Percentiles rank a stretch among this genome's conserved stretches.
Evolutionary conservation across 306 rosid species (phyloP).

Genomic region (Quercus engelmannii): DNA sequence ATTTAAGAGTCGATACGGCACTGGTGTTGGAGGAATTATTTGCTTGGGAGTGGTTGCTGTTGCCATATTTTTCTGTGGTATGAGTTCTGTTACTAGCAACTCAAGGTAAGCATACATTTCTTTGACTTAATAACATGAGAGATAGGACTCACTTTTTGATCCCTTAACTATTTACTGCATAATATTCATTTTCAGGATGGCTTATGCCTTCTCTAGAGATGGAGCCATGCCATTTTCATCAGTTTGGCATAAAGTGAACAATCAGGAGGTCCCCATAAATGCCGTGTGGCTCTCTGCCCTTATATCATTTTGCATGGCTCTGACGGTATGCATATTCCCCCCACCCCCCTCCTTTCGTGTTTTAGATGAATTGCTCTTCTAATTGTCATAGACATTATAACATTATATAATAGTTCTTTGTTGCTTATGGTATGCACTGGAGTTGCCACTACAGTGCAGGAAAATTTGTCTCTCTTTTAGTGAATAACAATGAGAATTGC

Average conservation of each 20-base stretch:
- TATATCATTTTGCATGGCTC: slow-evolving; percentile 84
- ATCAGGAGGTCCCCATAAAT: slow-evolving; percentile 74
- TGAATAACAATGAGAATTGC: too few relatives aligned
- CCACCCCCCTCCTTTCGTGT: not conserved
- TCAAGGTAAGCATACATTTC: slow-evolving; percentile 56
- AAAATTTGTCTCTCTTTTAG: too few relatives aligned
- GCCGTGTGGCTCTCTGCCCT: slow-evolving; percentile 90
- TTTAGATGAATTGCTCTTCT: not conserved
- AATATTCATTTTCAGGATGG: slow-evolving; percentile 58
- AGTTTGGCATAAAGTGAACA: slow-evolving; percentile 80
- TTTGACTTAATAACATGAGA: not conserved
- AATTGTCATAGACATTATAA: not conserved
- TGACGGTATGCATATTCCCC: slow-evolving; percentile 51
- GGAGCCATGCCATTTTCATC: slow-evolving; percentile 98
- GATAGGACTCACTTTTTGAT: slow-evolving; percentile 3
- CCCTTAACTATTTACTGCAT: slow-evolving; percentile 13
- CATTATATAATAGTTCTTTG: not conserved
- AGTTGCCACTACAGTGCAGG: not conserved
- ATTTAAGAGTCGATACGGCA: slow-evolving; percentile 86
- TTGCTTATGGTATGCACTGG: not conserved
- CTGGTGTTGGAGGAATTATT: slow-evolving; percentile 86
- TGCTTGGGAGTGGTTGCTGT: slow-evolving; percentile 83
- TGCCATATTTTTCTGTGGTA: slow-evolving; percentile 95
- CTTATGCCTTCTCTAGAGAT: slow-evolving; percentile 94
- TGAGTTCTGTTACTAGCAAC: slow-evolving; percentile 97